phyloP scores from a whole-genome alignment of 2,329 filamentous ascomycete genomes.

The Thelonectria olida region DNA sequence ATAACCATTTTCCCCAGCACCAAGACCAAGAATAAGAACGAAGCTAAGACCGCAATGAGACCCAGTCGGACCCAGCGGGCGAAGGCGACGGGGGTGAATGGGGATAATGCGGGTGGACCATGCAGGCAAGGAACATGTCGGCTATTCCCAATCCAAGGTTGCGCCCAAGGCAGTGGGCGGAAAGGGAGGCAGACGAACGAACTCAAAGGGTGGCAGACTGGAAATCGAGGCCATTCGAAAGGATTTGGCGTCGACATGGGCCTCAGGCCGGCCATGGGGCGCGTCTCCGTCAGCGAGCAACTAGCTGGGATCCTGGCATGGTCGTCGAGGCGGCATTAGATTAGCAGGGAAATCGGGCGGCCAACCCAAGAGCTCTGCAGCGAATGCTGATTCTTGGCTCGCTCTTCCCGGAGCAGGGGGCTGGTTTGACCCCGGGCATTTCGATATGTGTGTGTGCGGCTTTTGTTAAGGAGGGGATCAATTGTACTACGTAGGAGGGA shows the following conservation, averaged over 20 bases:
- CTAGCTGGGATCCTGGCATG: conserved; percentile 3
- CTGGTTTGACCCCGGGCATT: not conserved
- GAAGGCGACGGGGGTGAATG: conserved; percentile 1
- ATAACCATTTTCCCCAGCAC: conserved; percentile 4
- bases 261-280: not conserved
- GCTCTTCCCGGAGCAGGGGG: not conserved
- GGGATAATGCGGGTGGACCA: conserved; percentile 1
- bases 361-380: not conserved
- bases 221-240: not conserved
- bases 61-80: not conserved
- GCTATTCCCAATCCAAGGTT: conserved; percentile 7
- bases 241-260: not conserved
- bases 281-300: conserved; percentile 3
- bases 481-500: not conserved
- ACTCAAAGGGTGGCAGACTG: not conserved
- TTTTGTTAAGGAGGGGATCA: not conserved
- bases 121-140: conserved; percentile 2
- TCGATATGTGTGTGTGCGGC: not conserved
- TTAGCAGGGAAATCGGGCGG: not conserved
- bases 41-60: conserved; percentile 1
- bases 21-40: conserved; percentile 21
- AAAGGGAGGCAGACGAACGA: not conserved
- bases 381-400: not conserved
- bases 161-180: not conserved
- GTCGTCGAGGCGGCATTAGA: conserved; percentile 3